Evolutionary conservation across 1,139 yeast genomes (phyloP).

Genomic region (Sugiyamaella neomexicana): DNA sequence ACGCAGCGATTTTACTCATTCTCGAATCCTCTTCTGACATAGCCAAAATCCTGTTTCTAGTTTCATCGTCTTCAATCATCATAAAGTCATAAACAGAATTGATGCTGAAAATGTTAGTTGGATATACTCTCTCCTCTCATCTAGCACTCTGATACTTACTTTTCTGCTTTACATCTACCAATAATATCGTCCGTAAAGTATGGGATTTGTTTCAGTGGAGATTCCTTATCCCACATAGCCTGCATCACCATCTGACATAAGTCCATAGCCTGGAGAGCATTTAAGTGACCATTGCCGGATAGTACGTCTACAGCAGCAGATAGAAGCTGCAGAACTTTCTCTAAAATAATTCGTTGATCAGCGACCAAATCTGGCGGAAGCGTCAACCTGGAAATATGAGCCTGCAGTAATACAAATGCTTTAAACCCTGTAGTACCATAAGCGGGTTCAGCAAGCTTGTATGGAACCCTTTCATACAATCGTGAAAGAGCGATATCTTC

Average conservation of each 20-base stretch:
- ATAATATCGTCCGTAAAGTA: slow-evolving; percentile 56
- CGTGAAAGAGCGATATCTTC: slow-evolving; percentile 54
- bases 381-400: slow-evolving; percentile 68
- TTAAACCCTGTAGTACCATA: slow-evolving; percentile 61
- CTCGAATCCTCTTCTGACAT: slow-evolving; percentile 51
- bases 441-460: slow-evolving; percentile 45
- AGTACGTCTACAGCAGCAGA: slow-evolving; percentile 73
- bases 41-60: slow-evolving; percentile 62
- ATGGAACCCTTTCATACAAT: slow-evolving; percentile 61
- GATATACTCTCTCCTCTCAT: not conserved
- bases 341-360: slow-evolving; percentile 58
- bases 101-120: slow-evolving; percentile 44
- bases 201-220: slow-evolving; percentile 82
- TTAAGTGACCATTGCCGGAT: slow-evolving; percentile 77
- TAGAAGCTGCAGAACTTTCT: slow-evolving; percentile 52
- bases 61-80: slow-evolving; percentile 77
- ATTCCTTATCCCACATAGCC: slow-evolving; percentile 80
- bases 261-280: slow-evolving; percentile 83
- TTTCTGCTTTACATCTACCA: slow-evolving; percentile 52
- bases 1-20: slow-evolving; percentile 68
- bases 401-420: slow-evolving; percentile 74
- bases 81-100: slow-evolving; percentile 80
- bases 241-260: slow-evolving; percentile 86
- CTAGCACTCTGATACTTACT: slow-evolving; percentile 24
- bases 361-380: slow-evolving; percentile 59